phyloP scores from a whole-genome alignment of 305 asterid genomes.

The Salvia sclarea region DNA sequence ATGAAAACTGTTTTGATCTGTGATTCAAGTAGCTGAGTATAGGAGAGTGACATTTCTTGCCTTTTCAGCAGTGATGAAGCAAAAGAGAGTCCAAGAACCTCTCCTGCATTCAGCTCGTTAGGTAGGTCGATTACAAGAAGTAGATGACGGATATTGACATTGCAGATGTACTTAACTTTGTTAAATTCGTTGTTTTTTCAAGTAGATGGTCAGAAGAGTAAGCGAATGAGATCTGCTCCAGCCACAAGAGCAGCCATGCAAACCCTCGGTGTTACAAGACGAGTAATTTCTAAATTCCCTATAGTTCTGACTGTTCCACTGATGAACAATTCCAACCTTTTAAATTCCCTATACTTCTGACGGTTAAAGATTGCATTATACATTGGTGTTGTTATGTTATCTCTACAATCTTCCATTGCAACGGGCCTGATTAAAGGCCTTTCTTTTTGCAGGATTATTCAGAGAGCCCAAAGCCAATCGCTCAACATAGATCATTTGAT shows the following conservation, averaged over 20 bases:
- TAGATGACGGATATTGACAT: slow-evolving; percentile 1
- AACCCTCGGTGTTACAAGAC: slow-evolving; percentile 56
- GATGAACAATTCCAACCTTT: not conserved
- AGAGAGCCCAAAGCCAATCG: slow-evolving; percentile 52
- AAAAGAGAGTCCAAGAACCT: slow-evolving; percentile 42
- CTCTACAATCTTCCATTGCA: not conserved
- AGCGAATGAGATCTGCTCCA: slow-evolving; percentile 50
- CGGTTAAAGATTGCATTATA: not conserved
- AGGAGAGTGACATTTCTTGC: slow-evolving; percentile 34
- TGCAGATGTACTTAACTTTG: slow-evolving; percentile 19
- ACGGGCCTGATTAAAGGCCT: not conserved
- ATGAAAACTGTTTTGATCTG: slow-evolving; percentile 1
- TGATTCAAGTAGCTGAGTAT: slow-evolving; percentile 27
- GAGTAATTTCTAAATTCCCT: slow-evolving; percentile 50
- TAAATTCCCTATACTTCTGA: too few relatives aligned
- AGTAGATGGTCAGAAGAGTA: slow-evolving; percentile 54
- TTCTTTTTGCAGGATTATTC: slow-evolving; percentile 50
- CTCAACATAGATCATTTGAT: slow-evolving; percentile 55
- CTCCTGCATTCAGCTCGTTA: slow-evolving; percentile 45
- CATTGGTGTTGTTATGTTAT: not conserved
- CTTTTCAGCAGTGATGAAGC: slow-evolving; percentile 60
- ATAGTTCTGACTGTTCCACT: not conserved
- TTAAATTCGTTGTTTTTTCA: slow-evolving; percentile 23
- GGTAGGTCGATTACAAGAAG: slow-evolving; percentile 33
- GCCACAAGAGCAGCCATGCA: slow-evolving; percentile 69